phyloP scores from a whole-genome alignment of 2,329 filamentous ascomycete genomes.

The Phyllosticta citrichinensis region DNA sequence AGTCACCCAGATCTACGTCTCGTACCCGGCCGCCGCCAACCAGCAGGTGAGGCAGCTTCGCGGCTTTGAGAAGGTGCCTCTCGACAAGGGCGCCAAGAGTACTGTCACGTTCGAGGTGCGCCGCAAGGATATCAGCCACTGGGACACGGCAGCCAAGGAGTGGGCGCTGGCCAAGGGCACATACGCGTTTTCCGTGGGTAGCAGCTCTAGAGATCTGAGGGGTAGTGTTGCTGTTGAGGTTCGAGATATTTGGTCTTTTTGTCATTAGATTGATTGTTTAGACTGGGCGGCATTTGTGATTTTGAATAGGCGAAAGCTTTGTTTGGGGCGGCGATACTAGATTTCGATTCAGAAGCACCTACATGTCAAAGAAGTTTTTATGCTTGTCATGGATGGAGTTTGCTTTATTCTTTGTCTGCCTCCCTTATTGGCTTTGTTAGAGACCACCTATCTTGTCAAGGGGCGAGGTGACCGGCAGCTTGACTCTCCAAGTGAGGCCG shows the following conservation, averaged over 20 bases:
- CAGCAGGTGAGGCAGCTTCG: constrained; percentile 11
- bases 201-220: constrained; percentile 4
- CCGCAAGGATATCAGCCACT: constrained; percentile 13
- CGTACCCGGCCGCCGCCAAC: constrained; percentile 10
- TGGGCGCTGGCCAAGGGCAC: constrained; percentile 12
- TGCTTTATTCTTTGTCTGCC: too few species aligned
- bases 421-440: too few species aligned
- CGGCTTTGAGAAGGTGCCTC: constrained; percentile 12
- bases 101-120: constrained; percentile 7
- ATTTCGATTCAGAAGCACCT: too few species aligned
- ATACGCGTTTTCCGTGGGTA: constrained; percentile 9
- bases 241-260: not conserved
- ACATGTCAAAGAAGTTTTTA: too few species aligned
- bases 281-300: too few species aligned
- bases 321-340: too few species aligned
- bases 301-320: too few species aligned
- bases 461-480: too few species aligned
- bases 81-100: constrained; percentile 9
- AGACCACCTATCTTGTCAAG: too few species aligned
- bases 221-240: not conserved
- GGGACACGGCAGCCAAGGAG: constrained; percentile 11
- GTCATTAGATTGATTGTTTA: too few species aligned
- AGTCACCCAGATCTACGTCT: constrained; percentile 14
- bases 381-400: too few species aligned
- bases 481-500: too few species aligned